Evolutionary conservation across 106 monocot genomes (phyloP).

Genomic region (Acorus gramineus): DNA sequence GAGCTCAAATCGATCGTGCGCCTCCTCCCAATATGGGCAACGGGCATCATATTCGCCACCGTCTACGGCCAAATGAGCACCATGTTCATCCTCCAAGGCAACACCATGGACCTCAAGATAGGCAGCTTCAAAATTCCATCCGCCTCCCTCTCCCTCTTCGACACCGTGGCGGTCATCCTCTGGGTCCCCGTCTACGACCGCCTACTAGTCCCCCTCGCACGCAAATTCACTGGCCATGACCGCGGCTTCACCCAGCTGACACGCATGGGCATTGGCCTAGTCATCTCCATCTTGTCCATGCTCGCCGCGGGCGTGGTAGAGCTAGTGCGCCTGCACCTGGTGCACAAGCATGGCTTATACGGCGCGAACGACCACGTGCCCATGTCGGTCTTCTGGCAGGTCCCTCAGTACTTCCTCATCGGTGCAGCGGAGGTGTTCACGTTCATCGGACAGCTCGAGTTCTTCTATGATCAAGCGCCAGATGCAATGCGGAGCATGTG

Average conservation of each 20-base stretch:
- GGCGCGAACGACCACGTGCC: conserved; percentile 19
- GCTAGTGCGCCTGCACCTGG: conserved; percentile 19
- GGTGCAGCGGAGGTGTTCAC: conserved; percentile 33
- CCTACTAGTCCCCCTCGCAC: conserved; percentile 16
- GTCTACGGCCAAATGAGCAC: conserved; percentile 46
- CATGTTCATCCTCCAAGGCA: conserved; percentile 42
- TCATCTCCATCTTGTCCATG: conserved; percentile 35
- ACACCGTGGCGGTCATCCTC: conserved; percentile 13
- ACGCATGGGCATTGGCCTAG: conserved; percentile 37
- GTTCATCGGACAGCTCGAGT: conserved; percentile 32
- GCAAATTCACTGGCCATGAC: conserved; percentile 22
- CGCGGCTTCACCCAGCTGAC: conserved; percentile 44
- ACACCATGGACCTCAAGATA: conserved; percentile 31
- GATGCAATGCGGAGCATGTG: conserved; percentile 48
- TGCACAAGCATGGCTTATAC: conserved; percentile 16
- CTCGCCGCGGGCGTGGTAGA: conserved; percentile 29
- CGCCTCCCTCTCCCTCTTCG: conserved; percentile 25
- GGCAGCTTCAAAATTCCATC: conserved; percentile 26
- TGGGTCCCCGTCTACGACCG: conserved; percentile 24
- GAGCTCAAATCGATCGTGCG: conserved; percentile 29
- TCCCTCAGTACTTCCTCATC: conserved; percentile 39
- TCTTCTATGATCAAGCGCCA: conserved; percentile 53
- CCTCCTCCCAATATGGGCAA: conserved; percentile 37
- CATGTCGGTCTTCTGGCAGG: conserved; percentile 42
- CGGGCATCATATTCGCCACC: conserved; percentile 28